Percentiles rank a stretch among this genome's conserved stretches.
Evolutionary conservation across 306 rosid species (phyloP).

Genomic region (Malus sieversii): DNA sequence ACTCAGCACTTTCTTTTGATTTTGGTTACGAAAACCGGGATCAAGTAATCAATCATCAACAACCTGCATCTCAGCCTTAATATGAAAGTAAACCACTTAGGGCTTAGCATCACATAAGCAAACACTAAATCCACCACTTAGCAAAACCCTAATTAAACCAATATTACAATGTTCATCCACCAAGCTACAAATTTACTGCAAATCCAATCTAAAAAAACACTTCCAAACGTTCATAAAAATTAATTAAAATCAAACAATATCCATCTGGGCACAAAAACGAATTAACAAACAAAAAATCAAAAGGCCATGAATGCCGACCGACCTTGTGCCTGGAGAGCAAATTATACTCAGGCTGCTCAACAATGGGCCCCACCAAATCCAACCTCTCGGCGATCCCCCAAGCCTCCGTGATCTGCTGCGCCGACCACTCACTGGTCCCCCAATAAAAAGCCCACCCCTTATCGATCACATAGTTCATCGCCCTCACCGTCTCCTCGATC

Average conservation of each 20-base stretch:
- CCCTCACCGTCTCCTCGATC: slow-evolving; percentile 89
- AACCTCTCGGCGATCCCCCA: slow-evolving; percentile 68
- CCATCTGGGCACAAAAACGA: not conserved
- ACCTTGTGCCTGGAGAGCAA: slow-evolving; percentile 82
- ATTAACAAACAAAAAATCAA: not conserved
- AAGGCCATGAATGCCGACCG: not conserved
- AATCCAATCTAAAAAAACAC: not conserved
- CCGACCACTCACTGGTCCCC: slow-evolving; percentile 99
- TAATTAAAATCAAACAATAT: not conserved
- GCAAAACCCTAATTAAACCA: not conserved
- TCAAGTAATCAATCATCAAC: not conserved
- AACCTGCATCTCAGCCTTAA: not conserved
- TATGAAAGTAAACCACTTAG: not conserved
- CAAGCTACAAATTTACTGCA: not conserved
- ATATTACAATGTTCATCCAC: not conserved
- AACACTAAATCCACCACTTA: too few relatives aligned
- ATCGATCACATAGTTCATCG: slow-evolving; percentile 80
- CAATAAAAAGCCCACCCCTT: slow-evolving; percentile 91
- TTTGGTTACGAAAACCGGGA: not conserved
- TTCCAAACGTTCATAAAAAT: too few relatives aligned
- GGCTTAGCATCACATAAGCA: too few relatives aligned
- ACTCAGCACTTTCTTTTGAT: not conserved
- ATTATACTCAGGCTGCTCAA: slow-evolving; percentile 98
- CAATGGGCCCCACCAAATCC: slow-evolving; percentile 79
- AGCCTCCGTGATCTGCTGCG: slow-evolving; percentile 96